Evolutionary conservation across 371 early-diverging fungal species (phyloP).

Genomic region (Saksenaea oblongispora): DNA sequence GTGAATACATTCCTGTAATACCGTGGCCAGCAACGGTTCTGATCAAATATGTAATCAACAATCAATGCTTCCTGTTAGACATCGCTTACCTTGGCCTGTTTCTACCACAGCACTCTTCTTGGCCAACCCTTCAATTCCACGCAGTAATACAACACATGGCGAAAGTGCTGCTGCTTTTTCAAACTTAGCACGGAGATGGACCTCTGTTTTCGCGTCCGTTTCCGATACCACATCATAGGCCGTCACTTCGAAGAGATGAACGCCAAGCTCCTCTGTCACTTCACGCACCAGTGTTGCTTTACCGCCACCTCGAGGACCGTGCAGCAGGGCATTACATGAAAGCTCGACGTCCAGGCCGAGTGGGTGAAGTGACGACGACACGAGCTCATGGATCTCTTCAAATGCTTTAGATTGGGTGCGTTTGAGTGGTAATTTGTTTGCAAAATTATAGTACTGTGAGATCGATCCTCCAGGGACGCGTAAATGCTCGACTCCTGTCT

Average conservation of each 20-base stretch:
- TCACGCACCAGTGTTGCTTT: slow-evolving; percentile 69
- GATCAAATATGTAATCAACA: neutral
- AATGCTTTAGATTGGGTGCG: slow-evolving; percentile 30
- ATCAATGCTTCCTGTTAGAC: neutral
- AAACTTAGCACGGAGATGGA: slow-evolving; percentile 70
- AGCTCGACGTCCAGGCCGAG: slow-evolving; percentile 67
- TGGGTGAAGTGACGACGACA: slow-evolving; percentile 77
- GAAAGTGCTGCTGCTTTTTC: slow-evolving; percentile 76
- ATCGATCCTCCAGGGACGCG: slow-evolving; percentile 53
- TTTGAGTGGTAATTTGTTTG: slow-evolving; percentile 30
- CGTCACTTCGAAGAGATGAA: slow-evolving; percentile 75
- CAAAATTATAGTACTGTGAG: slow-evolving; percentile 39
- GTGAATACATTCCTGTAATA: slow-evolving; percentile 69
- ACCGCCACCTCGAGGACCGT: slow-evolving; percentile 87
- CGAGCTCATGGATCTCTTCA: slow-evolving; percentile 50
- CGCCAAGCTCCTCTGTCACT: slow-evolving; percentile 71
- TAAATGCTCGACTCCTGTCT: slow-evolving; percentile 67
- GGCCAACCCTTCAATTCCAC: slow-evolving; percentile 81
- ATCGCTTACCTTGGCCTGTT: slow-evolving; percentile 60
- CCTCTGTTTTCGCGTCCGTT: slow-evolving; percentile 78
- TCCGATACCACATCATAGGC: slow-evolving; percentile 79
- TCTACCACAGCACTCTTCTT: slow-evolving; percentile 69
- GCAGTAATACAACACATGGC: slow-evolving; percentile 79
- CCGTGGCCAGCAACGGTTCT: slow-evolving; percentile 72
- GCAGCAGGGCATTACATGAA: slow-evolving; percentile 73